Percentiles rank a stretch among this genome's conserved stretches.
These are phyloP conservation scores for Umbelopsis vinacea DNA, from an alignment of 192 early-diverging fungal species.

Conservation along the genomic window DNA sequence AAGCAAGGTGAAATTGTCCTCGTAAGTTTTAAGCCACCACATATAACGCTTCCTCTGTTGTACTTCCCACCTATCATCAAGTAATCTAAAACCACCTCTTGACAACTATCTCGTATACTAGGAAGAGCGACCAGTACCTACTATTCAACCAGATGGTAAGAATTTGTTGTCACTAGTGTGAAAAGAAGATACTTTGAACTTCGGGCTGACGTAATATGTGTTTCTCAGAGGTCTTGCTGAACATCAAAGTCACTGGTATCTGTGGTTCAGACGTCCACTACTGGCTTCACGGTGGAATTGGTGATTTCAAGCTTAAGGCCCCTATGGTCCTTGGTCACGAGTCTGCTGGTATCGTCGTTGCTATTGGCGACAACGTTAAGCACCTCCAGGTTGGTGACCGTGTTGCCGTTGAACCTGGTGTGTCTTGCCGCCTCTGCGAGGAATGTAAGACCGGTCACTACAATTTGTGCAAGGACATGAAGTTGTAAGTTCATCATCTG, in stretches of 20 bases:
- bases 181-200: background rate
- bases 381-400: constrained; percentile 51
- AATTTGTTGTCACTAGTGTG: background rate
- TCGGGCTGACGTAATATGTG: background rate
- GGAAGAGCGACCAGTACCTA: constrained; percentile 40
- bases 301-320: constrained; percentile 35
- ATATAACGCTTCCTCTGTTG: background rate
- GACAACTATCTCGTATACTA: background rate
- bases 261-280: constrained; percentile 55
- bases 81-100: background rate
- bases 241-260: constrained; percentile 50
- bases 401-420: constrained; percentile 49
- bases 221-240: constrained; percentile 42
- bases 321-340: constrained; percentile 54
- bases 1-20: constrained; percentile 33
- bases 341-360: constrained; percentile 42
- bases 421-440: constrained; percentile 41
- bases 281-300: constrained; percentile 45
- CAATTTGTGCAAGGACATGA: constrained; percentile 50
- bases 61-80: too few relatives aligned
- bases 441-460: constrained; percentile 44
- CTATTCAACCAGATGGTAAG: constrained; percentile 34
- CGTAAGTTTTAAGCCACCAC: constrained; percentile 12
- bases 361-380: constrained; percentile 42
- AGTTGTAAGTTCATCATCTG: constrained; percentile 36